Percentiles rank a stretch among this genome's conserved stretches.
phyloP scores from a whole-genome alignment of 768 basidiomycete species.

The Tricholoma saponaceum region DNA sequence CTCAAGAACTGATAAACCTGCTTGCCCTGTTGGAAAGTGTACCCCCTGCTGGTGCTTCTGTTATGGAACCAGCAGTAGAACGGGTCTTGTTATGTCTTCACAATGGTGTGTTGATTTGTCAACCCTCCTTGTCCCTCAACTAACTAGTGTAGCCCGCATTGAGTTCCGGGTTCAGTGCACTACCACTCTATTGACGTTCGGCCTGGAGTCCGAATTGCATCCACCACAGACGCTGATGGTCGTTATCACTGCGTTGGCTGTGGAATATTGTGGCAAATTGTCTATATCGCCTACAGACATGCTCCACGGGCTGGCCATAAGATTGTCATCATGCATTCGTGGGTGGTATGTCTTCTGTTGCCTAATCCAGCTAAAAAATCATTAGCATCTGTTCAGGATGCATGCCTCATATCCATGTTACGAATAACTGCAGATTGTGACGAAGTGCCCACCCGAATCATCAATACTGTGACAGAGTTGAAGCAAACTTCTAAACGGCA shows the following conservation, averaged over 20 bases:
- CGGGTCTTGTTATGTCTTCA: conserved; percentile 46
- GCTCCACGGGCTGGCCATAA: conserved; percentile 39
- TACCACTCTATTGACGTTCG: conserved; percentile 39
- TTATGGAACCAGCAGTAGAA: conserved; percentile 59
- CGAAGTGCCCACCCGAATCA: conserved; percentile 43
- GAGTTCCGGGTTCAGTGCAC: conserved; percentile 41
- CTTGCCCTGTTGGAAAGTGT: conserved; percentile 34
- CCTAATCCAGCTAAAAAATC: conserved; percentile 4
- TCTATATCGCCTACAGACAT: conserved; percentile 47
- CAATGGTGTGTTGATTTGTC: conserved; percentile 34
- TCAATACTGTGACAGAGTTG: conserved; percentile 37
- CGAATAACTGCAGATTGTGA: conserved; percentile 59
- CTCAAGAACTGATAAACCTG: conserved; percentile 41
- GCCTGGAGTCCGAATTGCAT: conserved; percentile 33
- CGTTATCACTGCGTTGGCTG: conserved; percentile 64
- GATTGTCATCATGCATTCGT: conserved; percentile 42
- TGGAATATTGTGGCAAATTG: conserved; percentile 52
- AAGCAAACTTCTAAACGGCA: conserved; percentile 44
- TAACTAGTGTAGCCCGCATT: conserved; percentile 28
- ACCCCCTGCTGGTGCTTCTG: conserved; percentile 26
- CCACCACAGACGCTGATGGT: conserved; percentile 59
- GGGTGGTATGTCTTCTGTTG: conserved; percentile 15
- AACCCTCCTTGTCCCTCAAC: background rate
- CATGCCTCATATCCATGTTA: conserved; percentile 67
- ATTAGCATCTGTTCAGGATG: conserved; percentile 70